These are phyloP conservation scores for Hanseniaspora clermontiae DNA, from an alignment of 805 yeast genomes.

Conservation along the genomic window DNA sequence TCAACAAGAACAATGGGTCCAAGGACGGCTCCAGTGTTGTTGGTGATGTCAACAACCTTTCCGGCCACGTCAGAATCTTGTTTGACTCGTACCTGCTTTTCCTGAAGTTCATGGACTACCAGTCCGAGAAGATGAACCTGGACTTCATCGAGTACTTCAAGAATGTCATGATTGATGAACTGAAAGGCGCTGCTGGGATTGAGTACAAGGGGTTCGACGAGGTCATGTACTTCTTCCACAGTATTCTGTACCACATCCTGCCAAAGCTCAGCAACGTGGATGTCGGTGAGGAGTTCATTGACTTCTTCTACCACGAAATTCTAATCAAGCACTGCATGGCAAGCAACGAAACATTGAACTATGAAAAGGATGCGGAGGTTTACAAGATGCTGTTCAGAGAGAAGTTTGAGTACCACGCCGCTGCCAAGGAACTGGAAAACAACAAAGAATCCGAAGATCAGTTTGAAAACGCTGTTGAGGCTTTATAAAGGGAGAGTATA, in stretches of 20 bases:
- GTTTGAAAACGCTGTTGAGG: background rate
- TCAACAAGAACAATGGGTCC: background rate
- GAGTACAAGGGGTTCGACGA: background rate
- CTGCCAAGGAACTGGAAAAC: background rate
- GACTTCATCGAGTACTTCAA: constrained; percentile 4
- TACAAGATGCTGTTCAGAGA: background rate
- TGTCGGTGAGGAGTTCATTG: constrained; percentile 5
- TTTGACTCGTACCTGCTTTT: background rate
- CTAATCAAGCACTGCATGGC: background rate
- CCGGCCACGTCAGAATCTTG: constrained; percentile 5
- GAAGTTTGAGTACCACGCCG: background rate
- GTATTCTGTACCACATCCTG: background rate
- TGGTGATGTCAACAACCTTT: background rate
- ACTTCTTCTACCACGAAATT: background rate
- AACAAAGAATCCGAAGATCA: background rate
- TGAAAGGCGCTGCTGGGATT: constrained; percentile 1
- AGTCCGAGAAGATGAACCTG: background rate
- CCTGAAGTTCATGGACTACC: background rate
- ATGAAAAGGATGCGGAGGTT: background rate
- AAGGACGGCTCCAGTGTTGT: background rate
- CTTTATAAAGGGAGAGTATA: background rate
- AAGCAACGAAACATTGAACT: background rate
- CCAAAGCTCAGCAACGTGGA: constrained; percentile 1
- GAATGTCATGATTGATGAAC: background rate
- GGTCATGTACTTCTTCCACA: background rate